phyloP scores from a whole-genome alignment of 352 stramenopile species.

The Phytophthora europaea region DNA sequence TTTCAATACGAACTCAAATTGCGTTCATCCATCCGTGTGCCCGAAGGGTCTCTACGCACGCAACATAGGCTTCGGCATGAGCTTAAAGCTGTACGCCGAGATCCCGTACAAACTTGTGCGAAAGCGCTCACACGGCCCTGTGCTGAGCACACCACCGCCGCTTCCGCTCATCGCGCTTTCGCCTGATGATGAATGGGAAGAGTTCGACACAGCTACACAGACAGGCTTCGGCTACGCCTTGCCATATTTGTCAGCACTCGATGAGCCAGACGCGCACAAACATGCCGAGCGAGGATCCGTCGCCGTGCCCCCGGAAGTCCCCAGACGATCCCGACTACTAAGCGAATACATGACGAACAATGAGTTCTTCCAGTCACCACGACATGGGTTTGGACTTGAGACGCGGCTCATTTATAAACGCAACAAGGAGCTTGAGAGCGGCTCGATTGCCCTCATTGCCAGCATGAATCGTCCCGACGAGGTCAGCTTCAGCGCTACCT shows the following conservation, averaged over 20 bases:
- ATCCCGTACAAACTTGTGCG: conserved; percentile 46
- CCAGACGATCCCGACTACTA: conserved; percentile 48
- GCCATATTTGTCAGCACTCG: conserved; percentile 50
- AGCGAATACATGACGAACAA: conserved; percentile 83
- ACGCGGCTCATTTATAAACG: conserved; percentile 75
- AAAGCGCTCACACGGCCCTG: conserved; percentile 53
- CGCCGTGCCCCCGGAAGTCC: conserved; percentile 11
- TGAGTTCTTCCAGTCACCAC: conserved; percentile 64
- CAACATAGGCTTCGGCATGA: conserved; percentile 17
- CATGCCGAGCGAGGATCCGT: conserved; percentile 27
- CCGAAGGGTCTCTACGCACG: conserved; percentile 3
- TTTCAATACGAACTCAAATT: conserved; percentile 38
- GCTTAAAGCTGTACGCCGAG: conserved; percentile 30
- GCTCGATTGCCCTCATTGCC: conserved; percentile 2
- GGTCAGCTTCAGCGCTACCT: conserved; percentile 67
- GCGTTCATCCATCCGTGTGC: conserved; percentile 3
- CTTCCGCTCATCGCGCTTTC: conserved; percentile 75
- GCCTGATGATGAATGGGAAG: conserved; percentile 72
- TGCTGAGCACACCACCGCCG: conserved; percentile 59
- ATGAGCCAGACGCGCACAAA: conserved; percentile 54
- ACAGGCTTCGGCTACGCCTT: conserved; percentile 69
- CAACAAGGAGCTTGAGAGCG: conserved; percentile 50
- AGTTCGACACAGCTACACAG: conserved; percentile 69
- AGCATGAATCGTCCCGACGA: conserved; percentile 37
- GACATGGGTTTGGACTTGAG: conserved; percentile 71